Evolutionary conservation across 2,329 filamentous ascomycete genomes (phyloP).

Genomic region (Myriangium duriaei): DNA sequence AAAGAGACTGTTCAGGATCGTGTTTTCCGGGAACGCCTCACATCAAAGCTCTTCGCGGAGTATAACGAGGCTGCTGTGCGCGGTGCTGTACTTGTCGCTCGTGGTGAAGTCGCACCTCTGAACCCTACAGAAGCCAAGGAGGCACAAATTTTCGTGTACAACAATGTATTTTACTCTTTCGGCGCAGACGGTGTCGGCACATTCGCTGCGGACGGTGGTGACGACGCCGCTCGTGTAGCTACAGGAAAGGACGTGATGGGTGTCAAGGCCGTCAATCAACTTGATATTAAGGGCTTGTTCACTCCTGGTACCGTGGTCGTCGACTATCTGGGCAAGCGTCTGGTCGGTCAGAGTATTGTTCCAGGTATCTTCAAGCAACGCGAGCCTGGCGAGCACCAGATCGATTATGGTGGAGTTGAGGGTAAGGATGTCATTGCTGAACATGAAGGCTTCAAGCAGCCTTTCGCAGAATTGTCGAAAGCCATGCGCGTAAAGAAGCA

Average conservation of each 20-base stretch:
- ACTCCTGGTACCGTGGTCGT: constrained; percentile 93
- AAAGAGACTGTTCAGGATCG: constrained; percentile 90
- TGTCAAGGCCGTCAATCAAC: constrained; percentile 88
- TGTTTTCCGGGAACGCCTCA: constrained; percentile 85
- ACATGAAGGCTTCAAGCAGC: constrained; percentile 69
- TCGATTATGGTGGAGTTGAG: constrained; percentile 96
- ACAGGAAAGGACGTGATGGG: constrained; percentile 94
- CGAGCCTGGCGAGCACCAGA: constrained; percentile 94
- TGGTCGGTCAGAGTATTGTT: constrained; percentile 95
- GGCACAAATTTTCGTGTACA: constrained; percentile 97
- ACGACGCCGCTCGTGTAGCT: constrained; percentile 89
- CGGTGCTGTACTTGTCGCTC: constrained; percentile 81
- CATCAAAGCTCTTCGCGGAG: constrained; percentile 93
- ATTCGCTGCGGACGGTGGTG: constrained; percentile 89
- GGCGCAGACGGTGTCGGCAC: constrained; percentile 95
- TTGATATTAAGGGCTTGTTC: constrained; percentile 88
- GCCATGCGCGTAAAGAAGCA: constrained; percentile 87
- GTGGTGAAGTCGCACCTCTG: constrained; percentile 81
- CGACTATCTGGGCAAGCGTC: constrained; percentile 91
- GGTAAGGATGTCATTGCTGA: constrained; percentile 91
- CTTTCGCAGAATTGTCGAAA: constrained; percentile 85
- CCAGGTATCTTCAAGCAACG: constrained; percentile 98
- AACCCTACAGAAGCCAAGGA: constrained; percentile 89
- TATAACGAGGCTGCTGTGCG: constrained; percentile 92
- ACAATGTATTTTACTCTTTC: constrained; percentile 99